These are phyloP conservation scores for Aspergillus avenaceus DNA, from an alignment of 495 filamentous ascomycete genomes.

Conservation along the genomic window DNA sequence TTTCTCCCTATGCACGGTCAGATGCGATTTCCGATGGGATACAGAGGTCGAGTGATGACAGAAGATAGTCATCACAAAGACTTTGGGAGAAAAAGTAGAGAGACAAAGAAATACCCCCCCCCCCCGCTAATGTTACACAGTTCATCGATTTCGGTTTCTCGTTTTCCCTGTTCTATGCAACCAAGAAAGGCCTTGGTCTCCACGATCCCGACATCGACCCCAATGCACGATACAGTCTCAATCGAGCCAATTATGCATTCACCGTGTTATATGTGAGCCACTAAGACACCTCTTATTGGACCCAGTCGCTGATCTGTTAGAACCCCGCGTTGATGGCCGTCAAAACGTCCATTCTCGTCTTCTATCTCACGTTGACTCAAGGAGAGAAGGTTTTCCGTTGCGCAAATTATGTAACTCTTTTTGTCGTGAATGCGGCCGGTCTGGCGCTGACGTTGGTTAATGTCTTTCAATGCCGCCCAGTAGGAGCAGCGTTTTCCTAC, in stretches of 20 bases:
- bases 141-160: slow-evolving; percentile 71
- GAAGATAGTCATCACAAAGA: too few relatives aligned
- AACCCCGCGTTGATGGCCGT: slow-evolving; percentile 74
- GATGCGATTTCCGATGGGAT: neutral
- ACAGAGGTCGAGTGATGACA: neutral
- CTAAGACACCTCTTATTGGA: neutral
- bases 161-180: slow-evolving; percentile 71
- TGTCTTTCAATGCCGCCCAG: slow-evolving; percentile 82
- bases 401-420: slow-evolving; percentile 64
- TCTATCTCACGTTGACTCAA: slow-evolving; percentile 76
- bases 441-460: slow-evolving; percentile 78
- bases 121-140: slow-evolving; percentile 24
- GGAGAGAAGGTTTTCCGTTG: slow-evolving; percentile 68
- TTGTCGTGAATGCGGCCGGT: slow-evolving; percentile 73
- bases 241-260: slow-evolving; percentile 73
- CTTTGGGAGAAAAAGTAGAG: neutral
- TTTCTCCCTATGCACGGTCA: slow-evolving; percentile 6
- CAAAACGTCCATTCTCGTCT: slow-evolving; percentile 88
- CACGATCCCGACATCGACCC: slow-evolving; percentile 61
- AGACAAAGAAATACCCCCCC: neutral
- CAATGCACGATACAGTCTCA: slow-evolving; percentile 44
- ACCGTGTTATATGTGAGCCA: slow-evolving; percentile 74
- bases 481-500: slow-evolving; percentile 57
- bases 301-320: slow-evolving; percentile 34
- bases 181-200: slow-evolving; percentile 67